Evolutionary conservation across 371 early-diverging fungal genomes (phyloP).

Genomic region (Lichtheimia ornata): DNA sequence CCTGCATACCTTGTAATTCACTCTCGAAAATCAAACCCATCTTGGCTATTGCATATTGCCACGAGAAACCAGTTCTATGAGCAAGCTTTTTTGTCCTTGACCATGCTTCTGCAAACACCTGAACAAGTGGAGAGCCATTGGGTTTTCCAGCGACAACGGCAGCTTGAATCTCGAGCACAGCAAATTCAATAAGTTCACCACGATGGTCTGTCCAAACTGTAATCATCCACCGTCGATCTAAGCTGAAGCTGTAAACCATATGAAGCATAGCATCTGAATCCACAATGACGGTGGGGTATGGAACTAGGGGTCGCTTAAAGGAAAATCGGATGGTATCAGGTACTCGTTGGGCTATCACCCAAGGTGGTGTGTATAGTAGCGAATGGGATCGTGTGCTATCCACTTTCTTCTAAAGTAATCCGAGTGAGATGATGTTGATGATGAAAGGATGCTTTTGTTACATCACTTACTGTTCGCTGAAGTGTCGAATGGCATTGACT

Average conservation of each 20-base stretch:
- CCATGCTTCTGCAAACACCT: slow-evolving; percentile 38
- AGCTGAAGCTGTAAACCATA: slow-evolving; percentile 59
- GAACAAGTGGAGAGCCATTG: slow-evolving; percentile 4
- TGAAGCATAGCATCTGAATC: slow-evolving; percentile 47
- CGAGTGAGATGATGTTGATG: background rate
- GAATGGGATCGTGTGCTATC: background rate
- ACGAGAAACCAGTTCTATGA: slow-evolving; percentile 21
- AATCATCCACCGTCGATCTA: slow-evolving; percentile 59
- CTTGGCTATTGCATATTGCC: slow-evolving; percentile 36
- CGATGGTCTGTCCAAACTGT: slow-evolving; percentile 62
- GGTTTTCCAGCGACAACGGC: slow-evolving; percentile 11
- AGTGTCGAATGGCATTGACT: slow-evolving; percentile 40
- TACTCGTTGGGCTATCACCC: slow-evolving; percentile 45
- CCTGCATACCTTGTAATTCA: slow-evolving; percentile 22
- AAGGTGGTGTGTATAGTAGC: slow-evolving; percentile 50
- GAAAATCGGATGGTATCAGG: slow-evolving; percentile 42
- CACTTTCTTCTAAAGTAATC: background rate
- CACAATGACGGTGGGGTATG: slow-evolving; percentile 24
- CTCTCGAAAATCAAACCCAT: slow-evolving; percentile 41
- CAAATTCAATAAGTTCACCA: slow-evolving; percentile 55
- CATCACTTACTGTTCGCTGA: background rate
- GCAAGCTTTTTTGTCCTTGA: slow-evolving; percentile 27
- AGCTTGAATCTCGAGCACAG: slow-evolving; percentile 18
- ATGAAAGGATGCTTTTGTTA: background rate
- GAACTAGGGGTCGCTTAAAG: slow-evolving; percentile 28